Conservation (phyloP, 2,329 filamentous ascomycete species). For the Phialophora chinensis region DNA sequence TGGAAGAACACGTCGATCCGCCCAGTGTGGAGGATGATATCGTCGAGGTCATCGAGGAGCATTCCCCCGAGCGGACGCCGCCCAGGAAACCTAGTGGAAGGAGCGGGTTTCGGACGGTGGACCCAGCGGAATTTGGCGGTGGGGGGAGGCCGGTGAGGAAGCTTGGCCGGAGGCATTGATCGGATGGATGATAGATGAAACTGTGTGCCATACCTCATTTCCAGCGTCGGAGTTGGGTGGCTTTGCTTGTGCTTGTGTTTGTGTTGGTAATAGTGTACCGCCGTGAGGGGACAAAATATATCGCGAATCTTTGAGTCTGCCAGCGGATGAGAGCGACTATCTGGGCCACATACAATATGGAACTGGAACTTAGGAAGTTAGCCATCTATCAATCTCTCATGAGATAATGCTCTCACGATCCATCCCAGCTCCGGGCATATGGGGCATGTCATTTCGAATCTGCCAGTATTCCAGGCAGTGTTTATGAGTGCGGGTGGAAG, state of each 20-base stretch:
- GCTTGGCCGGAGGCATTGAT: slow-evolving; percentile 28
- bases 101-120: slow-evolving; percentile 40
- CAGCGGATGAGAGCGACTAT: not conserved
- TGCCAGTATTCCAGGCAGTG: not conserved
- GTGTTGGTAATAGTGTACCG: not conserved
- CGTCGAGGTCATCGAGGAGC: slow-evolving; percentile 41
- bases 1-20: slow-evolving; percentile 30
- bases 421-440: not conserved
- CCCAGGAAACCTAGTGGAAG: slow-evolving; percentile 26
- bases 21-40: slow-evolving; percentile 37
- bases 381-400: not conserved
- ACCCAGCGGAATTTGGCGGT: slow-evolving; percentile 40
- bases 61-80: slow-evolving; percentile 36
- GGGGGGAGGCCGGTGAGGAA: slow-evolving; percentile 35
- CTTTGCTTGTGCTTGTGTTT: not conserved
- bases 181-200: slow-evolving; percentile 3
- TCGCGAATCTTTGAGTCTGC: not conserved
- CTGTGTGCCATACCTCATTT: not conserved
- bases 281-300: not conserved
- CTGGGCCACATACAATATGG: not conserved
- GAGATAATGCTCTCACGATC: not conserved
- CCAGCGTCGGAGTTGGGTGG: slow-evolving; percentile 21
- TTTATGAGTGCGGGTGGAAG: not conserved
- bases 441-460: not conserved
- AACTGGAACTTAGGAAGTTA: not conserved